phyloP scores from a whole-genome alignment of 2,329 filamentous ascomycete genomes.

The Cryphonectria japonica region DNA sequence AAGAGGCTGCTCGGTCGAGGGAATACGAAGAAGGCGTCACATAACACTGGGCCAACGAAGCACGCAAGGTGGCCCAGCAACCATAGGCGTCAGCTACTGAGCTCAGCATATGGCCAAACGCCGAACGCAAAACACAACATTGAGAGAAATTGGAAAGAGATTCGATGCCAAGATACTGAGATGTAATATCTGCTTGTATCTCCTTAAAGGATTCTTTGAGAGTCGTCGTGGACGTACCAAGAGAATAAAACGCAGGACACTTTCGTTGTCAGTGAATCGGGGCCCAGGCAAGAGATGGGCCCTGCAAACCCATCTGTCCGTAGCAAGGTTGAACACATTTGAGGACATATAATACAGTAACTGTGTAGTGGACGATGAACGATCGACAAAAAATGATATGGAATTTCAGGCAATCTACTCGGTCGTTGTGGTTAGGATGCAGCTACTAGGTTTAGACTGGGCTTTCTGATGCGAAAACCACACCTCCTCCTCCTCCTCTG shows the following conservation, averaged over 20 bases:
- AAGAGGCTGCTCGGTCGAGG: too few relatives aligned
- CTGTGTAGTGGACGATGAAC: neutral
- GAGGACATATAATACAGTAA: neutral
- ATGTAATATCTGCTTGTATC: neutral
- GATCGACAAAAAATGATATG: neutral
- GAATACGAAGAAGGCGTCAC: neutral
- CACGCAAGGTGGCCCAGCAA: neutral
- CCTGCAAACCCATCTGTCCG: conserved; percentile 10
- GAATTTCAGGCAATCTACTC: neutral
- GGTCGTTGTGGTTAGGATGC: neutral
- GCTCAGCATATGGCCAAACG: neutral
- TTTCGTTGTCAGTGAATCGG: conserved; percentile 13
- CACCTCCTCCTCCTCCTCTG: neutral
- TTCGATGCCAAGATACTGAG: neutral
- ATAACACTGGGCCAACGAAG: neutral
- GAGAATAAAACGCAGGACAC: conserved; percentile 15
- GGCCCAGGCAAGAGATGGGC: neutral
- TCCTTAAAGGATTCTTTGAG: neutral
- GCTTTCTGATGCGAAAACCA: neutral
- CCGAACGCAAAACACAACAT: neutral
- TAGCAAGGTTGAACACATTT: neutral
- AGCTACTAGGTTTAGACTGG: neutral
- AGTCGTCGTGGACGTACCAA: neutral
- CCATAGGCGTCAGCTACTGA: neutral
- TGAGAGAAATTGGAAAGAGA: neutral